Percentiles rank a stretch among this genome's conserved stretches.
Conservation (phyloP, 192 early-diverging fungal species). For the Mortierella alpina region DNA sequence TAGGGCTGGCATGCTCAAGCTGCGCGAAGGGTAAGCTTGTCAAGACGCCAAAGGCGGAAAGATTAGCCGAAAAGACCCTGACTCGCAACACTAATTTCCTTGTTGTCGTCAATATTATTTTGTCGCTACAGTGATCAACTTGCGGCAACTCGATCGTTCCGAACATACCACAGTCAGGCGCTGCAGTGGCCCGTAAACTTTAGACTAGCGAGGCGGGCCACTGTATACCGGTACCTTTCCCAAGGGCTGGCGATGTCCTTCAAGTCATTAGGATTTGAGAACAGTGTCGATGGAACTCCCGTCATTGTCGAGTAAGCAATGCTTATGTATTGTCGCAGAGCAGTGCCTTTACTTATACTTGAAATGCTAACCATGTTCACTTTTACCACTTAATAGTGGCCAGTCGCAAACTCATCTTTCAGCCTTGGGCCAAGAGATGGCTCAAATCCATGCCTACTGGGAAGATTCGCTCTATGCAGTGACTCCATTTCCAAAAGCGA, state of each 20-base stretch:
- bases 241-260: constrained; percentile 12
- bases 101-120: background rate
- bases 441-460: constrained; percentile 67
- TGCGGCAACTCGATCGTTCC: constrained; percentile 36
- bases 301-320: constrained; percentile 17
- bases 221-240: constrained; percentile 27
- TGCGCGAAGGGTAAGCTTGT: constrained; percentile 52
- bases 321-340: background rate
- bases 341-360: background rate
- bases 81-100: background rate
- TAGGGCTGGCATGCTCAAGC: constrained; percentile 64
- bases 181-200: constrained; percentile 28
- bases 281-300: constrained; percentile 2
- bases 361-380: background rate
- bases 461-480: constrained; percentile 67
- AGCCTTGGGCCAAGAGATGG: constrained; percentile 58
- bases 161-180: constrained; percentile 35
- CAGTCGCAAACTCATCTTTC: constrained; percentile 30
- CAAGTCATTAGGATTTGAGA: constrained; percentile 4
- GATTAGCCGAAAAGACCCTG: too few species aligned
- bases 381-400: constrained; percentile 15
- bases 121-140: constrained; percentile 20
- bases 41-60: background rate
- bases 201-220: constrained; percentile 28
- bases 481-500: constrained; percentile 70